Base-by-base conservation (phyloP, 73 alveolate genomes). In the Halteria grandinella region DNA sequence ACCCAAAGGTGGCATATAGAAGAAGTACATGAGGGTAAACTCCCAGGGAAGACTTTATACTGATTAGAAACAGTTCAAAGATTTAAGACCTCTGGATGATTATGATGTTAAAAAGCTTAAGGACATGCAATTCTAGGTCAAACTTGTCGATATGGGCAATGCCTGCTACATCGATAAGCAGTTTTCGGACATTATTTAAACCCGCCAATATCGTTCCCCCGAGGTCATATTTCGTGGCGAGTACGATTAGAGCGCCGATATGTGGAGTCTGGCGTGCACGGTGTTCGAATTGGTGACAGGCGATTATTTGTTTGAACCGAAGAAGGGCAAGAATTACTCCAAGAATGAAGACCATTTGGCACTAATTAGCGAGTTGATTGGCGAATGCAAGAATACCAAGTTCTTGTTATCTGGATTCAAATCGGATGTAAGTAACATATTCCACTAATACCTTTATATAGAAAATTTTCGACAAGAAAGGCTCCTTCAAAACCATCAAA, bases 121-220 rank as follows among this genome's bases (percentile, higher is more conserved):
- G 27, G 86, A 76, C 60, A 52, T 64, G 49, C 55, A 87, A 58
- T 77, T 94, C 7, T 47, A 89, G 34, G 69, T 96, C 29, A 94
- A 90, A 71, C 92, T 96, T 5, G 97, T 92, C 21, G 98, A 96
- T 83, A 78, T 96, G 88, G 98, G 99, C 0, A 96, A 96, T 64
- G 99, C 98, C 10, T 94, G 98, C 66, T 96, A 93, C 93, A 92
- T 88, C 55, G 88, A 90, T 83, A 96, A 94, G 51, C 97, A 91
- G 69, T 96, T 90, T 86, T 75, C 97, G 14, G 83, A 86, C 53
- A 95, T 92, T 23, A 96, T 96, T 41, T 88, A 96, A 78, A 94
- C 99, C 39, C 58, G 99, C 44, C 88, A 95, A 87, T 92, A 95
- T 85, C 51, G 97, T 43, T 90, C 94, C 34, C 97, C 97, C 23